Percentiles rank a stretch among this genome's conserved stretches.
These are phyloP conservation scores for Vicia sativa DNA, from an alignment of 306 rosid genomes.

Conservation along the genomic window DNA sequence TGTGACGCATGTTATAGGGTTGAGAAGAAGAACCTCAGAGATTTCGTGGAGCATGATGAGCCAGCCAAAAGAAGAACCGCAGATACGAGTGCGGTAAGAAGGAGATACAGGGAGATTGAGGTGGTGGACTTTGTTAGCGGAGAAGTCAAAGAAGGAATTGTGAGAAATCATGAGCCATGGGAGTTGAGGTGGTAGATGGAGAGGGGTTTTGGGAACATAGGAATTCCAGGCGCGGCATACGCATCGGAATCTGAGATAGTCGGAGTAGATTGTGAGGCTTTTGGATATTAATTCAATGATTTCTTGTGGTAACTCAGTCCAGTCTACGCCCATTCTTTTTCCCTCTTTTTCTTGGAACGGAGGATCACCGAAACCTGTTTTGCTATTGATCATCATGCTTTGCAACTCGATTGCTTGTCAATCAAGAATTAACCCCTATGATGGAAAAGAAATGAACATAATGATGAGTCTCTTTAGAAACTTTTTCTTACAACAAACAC, in stretches of 20 bases:
- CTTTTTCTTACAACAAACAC: not conserved
- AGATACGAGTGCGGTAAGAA: not conserved
- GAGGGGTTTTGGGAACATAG: not conserved
- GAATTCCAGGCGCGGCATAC: not conserved
- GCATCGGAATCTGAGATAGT: not conserved
- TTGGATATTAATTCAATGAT: not conserved
- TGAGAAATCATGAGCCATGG: conserved; percentile 71
- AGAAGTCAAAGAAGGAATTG: conserved; percentile 53
- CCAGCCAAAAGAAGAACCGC: conserved; percentile 69
- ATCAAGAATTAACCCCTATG: not conserved
- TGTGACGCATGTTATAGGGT: conserved; percentile 58
- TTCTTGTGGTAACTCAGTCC: not conserved
- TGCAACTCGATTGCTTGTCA: not conserved
- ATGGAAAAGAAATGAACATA: not conserved
- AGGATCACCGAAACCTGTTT: not conserved
- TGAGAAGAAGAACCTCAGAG: conserved; percentile 55
- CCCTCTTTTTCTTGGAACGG: not conserved
- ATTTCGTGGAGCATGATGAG: conserved; percentile 53
- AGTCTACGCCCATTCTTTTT: not conserved
- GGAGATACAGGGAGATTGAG: conserved; percentile 60
- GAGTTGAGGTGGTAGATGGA: conserved; percentile 62
- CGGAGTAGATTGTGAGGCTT: not conserved
- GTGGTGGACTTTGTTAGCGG: conserved; percentile 48
- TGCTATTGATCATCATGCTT: not conserved
- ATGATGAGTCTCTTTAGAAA: too few relatives aligned